phyloP scores from a whole-genome alignment of 192 early-diverging fungal genomes.

The Coemansia sp. region DNA sequence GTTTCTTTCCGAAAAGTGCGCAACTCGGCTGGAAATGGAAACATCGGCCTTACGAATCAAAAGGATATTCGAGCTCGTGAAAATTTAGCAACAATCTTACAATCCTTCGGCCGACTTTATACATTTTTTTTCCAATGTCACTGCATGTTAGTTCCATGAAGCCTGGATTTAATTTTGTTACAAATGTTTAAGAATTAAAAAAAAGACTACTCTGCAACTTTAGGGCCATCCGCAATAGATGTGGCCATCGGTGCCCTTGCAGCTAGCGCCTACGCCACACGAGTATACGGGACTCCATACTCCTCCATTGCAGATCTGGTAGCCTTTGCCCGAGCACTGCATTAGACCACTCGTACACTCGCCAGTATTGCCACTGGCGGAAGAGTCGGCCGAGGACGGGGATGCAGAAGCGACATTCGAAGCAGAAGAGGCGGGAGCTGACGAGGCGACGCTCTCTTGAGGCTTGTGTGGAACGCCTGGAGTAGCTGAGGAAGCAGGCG shows the following conservation, averaged over 20 bases:
- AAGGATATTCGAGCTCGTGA: no score
- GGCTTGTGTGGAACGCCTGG: background rate
- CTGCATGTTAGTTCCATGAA: background rate
- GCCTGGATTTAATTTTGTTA: background rate
- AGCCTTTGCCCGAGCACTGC: slow-evolving; percentile 35
- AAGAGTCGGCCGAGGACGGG: slow-evolving; percentile 8
- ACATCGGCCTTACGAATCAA: background rate
- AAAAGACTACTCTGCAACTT: background rate
- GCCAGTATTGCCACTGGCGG: slow-evolving; percentile 13
- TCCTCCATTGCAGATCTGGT: slow-evolving; percentile 35
- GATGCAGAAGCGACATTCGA: background rate
- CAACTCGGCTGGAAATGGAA: no score
- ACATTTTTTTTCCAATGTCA: no score
- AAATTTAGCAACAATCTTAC: no score
- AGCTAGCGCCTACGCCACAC: slow-evolving; percentile 37
- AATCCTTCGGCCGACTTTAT: no score
- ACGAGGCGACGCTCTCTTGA: background rate
- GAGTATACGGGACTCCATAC: slow-evolving; percentile 29
- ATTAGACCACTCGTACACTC: slow-evolving; percentile 23
- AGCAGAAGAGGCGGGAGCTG: background rate
- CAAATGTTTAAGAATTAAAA: background rate
- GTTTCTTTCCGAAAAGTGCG: no score
- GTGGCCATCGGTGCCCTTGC: slow-evolving; percentile 25
- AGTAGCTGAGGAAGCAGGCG: background rate
- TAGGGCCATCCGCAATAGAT: slow-evolving; percentile 40